Evolutionary conservation across 2,329 filamentous ascomycete genomes (phyloP), one percentile per base, ranked within the genome.

Genomic region (Phaeophleospora eucalypticola): DNA sequence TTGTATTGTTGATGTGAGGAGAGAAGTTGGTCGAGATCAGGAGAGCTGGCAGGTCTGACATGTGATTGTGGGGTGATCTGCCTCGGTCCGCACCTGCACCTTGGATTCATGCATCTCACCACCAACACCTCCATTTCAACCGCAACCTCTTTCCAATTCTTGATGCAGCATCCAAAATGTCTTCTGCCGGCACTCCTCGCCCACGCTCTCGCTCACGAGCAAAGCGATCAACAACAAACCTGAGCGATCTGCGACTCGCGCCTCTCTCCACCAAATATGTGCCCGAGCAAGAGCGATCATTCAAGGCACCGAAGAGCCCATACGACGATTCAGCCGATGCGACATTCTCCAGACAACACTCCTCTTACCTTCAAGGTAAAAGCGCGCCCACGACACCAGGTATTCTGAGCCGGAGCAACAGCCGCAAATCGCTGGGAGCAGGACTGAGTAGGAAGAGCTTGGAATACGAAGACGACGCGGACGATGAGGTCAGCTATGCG

Each of bases 221-320:
- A n/a, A 65, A 64, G 50, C 78, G 80, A 46, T 82, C 79, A 41
- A 77, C 79, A 57, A 78, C 78, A 40, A 80, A 80, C 51, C 71
- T 83, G 43, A 68, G 77, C 56, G 74, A 80, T 58, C 72, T 82
- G 51, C 81, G 80, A 36, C 71, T 83, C n/a, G 77, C 79, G 57
- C 80, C 80, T 33, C 70, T 83, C 46, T 65, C 64, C 18, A 77
- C 74, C 45, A 69, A 72, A 53, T 66, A 71, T 49, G 64, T 68
- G 24, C 42, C 57, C 32, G 56, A 59, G 20, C 58, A 58, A 44
- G 59, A 64, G 47, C 65, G 65, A 49, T n/a, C n/a, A n/a, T 54
- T 70, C 54, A 58, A 68, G 57, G 48, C 48, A 36, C 40, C 52
- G 35, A 54, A 56, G 14, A 54, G 48, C 32, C 59, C 60, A 45